These are phyloP conservation scores for Taxillus chinensis DNA, from an alignment of 164 flowering plant genomes.

Conservation along the genomic window DNA sequence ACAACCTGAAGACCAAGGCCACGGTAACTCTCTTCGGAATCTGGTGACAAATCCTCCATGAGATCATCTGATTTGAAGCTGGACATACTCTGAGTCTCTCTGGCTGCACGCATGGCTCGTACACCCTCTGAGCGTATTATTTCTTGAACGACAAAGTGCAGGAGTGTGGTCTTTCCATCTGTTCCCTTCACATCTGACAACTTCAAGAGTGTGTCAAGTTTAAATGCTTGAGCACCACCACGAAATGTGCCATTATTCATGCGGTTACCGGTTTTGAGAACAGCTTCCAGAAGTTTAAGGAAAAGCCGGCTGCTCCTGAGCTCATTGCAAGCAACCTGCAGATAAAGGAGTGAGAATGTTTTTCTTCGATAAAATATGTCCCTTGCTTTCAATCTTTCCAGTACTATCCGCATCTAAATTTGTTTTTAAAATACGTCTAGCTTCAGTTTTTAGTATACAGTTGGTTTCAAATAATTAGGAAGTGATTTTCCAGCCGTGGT, in stretches of 20 bases:
- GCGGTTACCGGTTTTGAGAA: constrained; percentile 94
- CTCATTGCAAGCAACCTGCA: constrained; percentile 74
- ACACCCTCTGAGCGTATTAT: constrained; percentile 83
- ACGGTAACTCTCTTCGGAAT: constrained; percentile 44
- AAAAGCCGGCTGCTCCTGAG: constrained; percentile 72
- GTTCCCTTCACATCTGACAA: constrained; percentile 84
- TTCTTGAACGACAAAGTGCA: constrained; percentile 90
- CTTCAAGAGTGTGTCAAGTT: constrained; percentile 89
- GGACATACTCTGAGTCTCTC: constrained; percentile 40
- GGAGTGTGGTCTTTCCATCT: constrained; percentile 88
- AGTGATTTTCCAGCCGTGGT: too few relatives aligned
- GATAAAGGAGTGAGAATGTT: too few relatives aligned
- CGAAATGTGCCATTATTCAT: constrained; percentile 96
- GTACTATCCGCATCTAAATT: too few relatives aligned
- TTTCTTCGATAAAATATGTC: too few relatives aligned
- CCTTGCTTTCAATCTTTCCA: too few relatives aligned
- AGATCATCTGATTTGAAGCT: constrained; percentile 47
- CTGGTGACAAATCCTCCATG: constrained; percentile 28
- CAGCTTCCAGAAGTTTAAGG: constrained; percentile 90
- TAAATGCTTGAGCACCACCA: constrained; percentile 94
- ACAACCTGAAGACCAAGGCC: constrained; percentile 78
- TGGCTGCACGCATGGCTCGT: constrained; percentile 52
- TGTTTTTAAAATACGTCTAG: too few relatives aligned
- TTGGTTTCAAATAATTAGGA: too few relatives aligned
- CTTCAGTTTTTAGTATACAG: too few relatives aligned